Evolutionary conservation across 148 eudicot genomes (phyloP), one percentile per base, ranked within the genome.

Genomic region (Rhododendron mucronatum): DNA sequence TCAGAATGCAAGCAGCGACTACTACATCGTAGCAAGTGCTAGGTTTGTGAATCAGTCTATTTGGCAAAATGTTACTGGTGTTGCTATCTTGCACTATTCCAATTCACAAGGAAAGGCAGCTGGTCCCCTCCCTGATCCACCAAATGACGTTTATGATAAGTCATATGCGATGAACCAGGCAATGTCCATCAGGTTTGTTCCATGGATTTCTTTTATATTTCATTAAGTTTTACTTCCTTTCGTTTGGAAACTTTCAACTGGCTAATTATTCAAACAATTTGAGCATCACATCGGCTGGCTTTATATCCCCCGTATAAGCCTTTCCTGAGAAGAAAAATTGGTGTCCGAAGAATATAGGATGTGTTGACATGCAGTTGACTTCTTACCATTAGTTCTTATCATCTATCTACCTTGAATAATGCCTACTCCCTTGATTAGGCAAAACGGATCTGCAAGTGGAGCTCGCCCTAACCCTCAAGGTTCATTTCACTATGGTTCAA

Each of bases 391-490:
- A 37, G 8, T 35, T 12, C 13, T 57, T 55, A 53, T 55, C 21
- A 73, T 84, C 45, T 21, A 47, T 74, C 23, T 11, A 4, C 35
- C 48, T 15, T 47, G 50, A 9, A 39, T 47, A 23, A 18, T 69
- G 12, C 59, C 9, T 81, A 30, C 83, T 26, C 21, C 80, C 18
- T 48, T 77, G 75, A 59, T 61, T 92, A 97, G 99, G 98, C 94
- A 92, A 90, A 97, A 97, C 69, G 93, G 83, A 45, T 80, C 95
- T 79, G 98, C 99, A 30, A 95, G 99, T 90, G 98, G 98, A 84
- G 98, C 99, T 80, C 95, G 99, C 48, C 98, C 98, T 15, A 97
- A 97, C 84, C 98, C 99, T 30, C 99, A 97, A 89, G 99, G 99
- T 81, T 97, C 99, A 35, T 97, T 93, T 84, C 98, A 94, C 69